Evolutionary conservation across 352 stramenopile species (phyloP).

Genomic region (Phytopythium litorale): DNA sequence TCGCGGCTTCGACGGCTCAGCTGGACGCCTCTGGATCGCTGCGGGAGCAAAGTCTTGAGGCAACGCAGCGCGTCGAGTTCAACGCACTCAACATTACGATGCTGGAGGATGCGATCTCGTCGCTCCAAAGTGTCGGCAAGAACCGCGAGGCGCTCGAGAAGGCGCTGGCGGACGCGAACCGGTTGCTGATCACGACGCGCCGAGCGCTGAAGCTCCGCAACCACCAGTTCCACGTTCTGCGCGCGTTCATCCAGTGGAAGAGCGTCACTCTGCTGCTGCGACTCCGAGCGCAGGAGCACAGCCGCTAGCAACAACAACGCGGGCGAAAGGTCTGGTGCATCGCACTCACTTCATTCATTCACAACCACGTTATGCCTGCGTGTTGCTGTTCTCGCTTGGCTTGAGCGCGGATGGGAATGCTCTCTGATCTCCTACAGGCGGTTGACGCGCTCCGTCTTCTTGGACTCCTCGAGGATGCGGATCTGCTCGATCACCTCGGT

Average conservation of each 20-base stretch:
- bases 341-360: too few relatives aligned
- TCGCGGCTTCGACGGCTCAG: not conserved
- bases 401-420: not conserved
- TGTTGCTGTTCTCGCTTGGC: too few relatives aligned
- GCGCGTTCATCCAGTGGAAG: constrained; percentile 43
- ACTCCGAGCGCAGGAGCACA: constrained; percentile 4
- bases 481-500: constrained; percentile 55
- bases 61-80: constrained; percentile 4
- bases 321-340: too few relatives aligned
- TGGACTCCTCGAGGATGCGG: constrained; percentile 67
- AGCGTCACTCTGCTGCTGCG: constrained; percentile 15
- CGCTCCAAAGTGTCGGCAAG: constrained; percentile 31
- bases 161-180: constrained; percentile 22
- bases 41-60: constrained; percentile 11
- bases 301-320: not conserved
- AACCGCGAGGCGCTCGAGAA: constrained; percentile 27
- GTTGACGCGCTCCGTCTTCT: constrained; percentile 48
- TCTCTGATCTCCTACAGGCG: constrained; percentile 19
- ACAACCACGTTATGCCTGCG: too few relatives aligned
- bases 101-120: constrained; percentile 37
- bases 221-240: constrained; percentile 33
- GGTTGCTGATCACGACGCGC: constrained; percentile 14
- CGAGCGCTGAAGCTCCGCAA: constrained; percentile 20
- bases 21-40: constrained; percentile 1
- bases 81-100: constrained; percentile 35